These are phyloP conservation scores for Quercus lobata DNA, from an alignment of 331 rosid species.

Conservation along the genomic window DNA sequence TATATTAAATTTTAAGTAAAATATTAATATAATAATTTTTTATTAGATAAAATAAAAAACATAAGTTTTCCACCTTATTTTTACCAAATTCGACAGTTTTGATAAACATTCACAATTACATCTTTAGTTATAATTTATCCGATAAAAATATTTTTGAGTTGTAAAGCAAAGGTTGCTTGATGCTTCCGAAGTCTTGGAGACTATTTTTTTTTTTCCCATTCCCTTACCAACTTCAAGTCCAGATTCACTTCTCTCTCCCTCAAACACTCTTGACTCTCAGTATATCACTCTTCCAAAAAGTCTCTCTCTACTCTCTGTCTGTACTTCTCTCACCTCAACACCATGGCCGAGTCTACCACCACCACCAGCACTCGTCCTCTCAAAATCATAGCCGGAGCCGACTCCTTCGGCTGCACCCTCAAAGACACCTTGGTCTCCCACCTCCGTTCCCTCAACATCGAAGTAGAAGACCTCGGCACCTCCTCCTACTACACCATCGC, in stretches of 20 bases:
- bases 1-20: no score
- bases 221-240: neutral
- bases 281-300: no score
- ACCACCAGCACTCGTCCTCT: conserved; percentile 14
- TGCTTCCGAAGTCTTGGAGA: no score
- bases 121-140: no score
- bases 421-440: conserved; percentile 69
- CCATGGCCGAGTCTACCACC: conserved; percentile 39
- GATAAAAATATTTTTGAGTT: no score
- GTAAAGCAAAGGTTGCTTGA: no score
- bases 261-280: no score
- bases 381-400: conserved; percentile 78
- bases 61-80: fast-evolving
- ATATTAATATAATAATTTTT: no score
- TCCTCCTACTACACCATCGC: conserved; percentile 79
- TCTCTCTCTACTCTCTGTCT: no score
- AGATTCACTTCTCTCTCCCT: neutral
- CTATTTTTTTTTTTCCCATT: neutral
- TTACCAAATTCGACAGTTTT: no score
- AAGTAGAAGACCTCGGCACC: conserved; percentile 80
- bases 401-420: conserved; percentile 60
- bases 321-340: neutral
- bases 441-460: conserved; percentile 60
- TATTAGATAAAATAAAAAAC: no score
- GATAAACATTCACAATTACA: no score